Evolutionary conservation across 495 filamentous ascomycete species (phyloP).

Genomic region (Penicillium cataractarum): DNA sequence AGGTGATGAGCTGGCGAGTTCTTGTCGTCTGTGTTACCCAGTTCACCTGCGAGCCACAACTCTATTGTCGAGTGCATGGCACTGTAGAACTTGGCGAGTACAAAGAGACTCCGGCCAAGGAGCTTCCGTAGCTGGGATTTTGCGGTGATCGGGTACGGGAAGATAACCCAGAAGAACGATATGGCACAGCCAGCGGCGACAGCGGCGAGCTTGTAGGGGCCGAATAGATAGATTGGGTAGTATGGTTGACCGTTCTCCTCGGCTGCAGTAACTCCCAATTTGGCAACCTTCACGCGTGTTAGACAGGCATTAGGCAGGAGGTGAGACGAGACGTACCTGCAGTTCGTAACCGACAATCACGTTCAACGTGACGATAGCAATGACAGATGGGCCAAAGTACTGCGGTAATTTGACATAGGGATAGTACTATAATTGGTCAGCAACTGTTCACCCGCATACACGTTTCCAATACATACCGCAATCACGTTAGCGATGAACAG

Average conservation of each 20-base stretch:
- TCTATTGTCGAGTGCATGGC: constrained; percentile 68
- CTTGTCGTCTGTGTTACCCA: constrained; percentile 53
- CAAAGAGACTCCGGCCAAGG: constrained; percentile 67
- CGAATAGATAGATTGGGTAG: constrained; percentile 69
- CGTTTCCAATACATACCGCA: constrained; percentile 40
- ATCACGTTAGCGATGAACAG: constrained; percentile 69
- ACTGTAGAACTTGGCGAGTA: constrained; percentile 73
- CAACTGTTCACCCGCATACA: not conserved
- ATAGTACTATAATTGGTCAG: constrained; percentile 49
- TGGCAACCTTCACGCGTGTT: constrained; percentile 49
- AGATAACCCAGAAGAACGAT: constrained; percentile 78
- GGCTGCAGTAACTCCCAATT: constrained; percentile 60
- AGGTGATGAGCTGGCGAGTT: constrained; percentile 26
- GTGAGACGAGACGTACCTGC: constrained; percentile 51
- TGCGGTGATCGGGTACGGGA: constrained; percentile 73
- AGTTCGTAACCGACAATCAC: constrained; percentile 77
- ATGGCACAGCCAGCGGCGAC: constrained; percentile 69
- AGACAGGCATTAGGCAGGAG: not conserved
- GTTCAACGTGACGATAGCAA: constrained; percentile 66
- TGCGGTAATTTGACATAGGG: constrained; percentile 67
- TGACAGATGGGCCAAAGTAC: constrained; percentile 61
- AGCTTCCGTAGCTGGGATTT: constrained; percentile 67
- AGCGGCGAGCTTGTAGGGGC: constrained; percentile 69
- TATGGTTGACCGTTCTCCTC: constrained; percentile 66
- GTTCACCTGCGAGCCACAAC: constrained; percentile 57